Conservation (phyloP, 148 eudicot species). For the Salicornia ramosissima region DNA sequence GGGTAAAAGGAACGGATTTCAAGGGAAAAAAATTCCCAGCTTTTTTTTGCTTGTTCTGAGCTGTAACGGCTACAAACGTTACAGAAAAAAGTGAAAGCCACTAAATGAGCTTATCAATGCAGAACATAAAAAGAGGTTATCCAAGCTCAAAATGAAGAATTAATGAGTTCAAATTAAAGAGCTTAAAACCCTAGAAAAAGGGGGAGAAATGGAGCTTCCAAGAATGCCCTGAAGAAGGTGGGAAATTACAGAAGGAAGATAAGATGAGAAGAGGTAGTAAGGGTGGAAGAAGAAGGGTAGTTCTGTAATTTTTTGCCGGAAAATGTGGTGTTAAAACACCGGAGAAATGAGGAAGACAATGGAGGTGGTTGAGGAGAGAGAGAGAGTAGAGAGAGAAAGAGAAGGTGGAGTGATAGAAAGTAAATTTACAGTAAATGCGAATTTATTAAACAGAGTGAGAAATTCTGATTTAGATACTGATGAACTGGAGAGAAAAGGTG, state of each 20-base stretch:
- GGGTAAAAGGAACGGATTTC: neutral
- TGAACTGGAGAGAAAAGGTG: neutral
- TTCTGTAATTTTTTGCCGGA: neutral
- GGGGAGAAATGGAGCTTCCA: neutral
- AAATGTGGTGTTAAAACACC: conserved; percentile 5
- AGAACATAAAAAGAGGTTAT: neutral
- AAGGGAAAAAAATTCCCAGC: neutral
- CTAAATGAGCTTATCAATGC: neutral
- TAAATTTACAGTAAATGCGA: conserved; percentile 9
- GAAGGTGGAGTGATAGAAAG: conserved; percentile 3
- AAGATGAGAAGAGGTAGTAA: neutral
- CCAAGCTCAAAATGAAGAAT: neutral
- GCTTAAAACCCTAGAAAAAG: conserved; percentile 14
- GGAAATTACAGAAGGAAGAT: neutral
- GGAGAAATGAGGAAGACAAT: conserved; percentile 3
- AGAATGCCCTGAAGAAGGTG: neutral
- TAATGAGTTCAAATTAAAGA: neutral
- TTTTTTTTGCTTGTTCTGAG: neutral
- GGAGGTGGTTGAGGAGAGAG: conserved; percentile 18
- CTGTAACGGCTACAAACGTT: conserved; percentile 21
- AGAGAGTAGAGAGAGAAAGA: neutral
- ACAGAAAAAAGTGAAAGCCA: neutral
- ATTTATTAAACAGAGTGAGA: neutral
- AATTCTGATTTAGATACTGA: too few species aligned
- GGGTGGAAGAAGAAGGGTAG: neutral